A percentile compares a stretch with the other conserved stretches of the same genome.
Evolutionary conservation across 345 rosid species (phyloP).

Genomic region (Moricandia arvensis): DNA sequence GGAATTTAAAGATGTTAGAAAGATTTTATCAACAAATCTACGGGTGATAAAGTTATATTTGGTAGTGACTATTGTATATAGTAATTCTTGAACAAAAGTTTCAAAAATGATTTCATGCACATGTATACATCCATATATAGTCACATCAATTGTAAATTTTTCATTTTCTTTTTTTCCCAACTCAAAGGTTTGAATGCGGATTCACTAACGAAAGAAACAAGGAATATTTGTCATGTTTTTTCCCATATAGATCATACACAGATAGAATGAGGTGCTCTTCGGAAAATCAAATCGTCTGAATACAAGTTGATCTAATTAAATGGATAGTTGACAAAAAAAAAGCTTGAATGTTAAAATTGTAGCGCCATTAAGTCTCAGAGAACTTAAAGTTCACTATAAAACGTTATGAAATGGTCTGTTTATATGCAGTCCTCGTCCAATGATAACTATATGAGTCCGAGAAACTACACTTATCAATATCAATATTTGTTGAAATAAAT

Average conservation of each 20-base stretch:
- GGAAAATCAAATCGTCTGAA: too few relatives aligned
- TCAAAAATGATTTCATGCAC: neutral
- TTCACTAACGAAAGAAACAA: too few relatives aligned
- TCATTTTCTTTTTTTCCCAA: neutral
- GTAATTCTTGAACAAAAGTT: neutral
- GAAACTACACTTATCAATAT: neutral
- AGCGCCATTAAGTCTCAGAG: conserved; percentile 2
- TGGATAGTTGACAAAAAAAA: too few relatives aligned
- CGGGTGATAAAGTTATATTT: too few relatives aligned
- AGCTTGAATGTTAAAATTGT: too few relatives aligned
- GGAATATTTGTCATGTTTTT: too few relatives aligned
- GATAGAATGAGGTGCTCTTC: too few relatives aligned
- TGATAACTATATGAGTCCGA: neutral
- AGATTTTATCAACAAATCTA: neutral
- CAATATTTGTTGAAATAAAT: neutral
- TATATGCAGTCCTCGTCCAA: neutral
- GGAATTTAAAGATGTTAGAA: neutral
- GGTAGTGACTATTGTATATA: too few relatives aligned
- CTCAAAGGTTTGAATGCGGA: neutral
- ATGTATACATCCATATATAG: neutral
- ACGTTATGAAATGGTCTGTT: neutral
- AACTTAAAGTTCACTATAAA: neutral
- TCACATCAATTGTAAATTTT: neutral
- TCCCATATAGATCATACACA: too few relatives aligned
- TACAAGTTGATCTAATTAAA: too few relatives aligned